Evolutionary conservation across 2,329 filamentous ascomycete genomes (phyloP).

Genomic region (Didymella sp.): DNA sequence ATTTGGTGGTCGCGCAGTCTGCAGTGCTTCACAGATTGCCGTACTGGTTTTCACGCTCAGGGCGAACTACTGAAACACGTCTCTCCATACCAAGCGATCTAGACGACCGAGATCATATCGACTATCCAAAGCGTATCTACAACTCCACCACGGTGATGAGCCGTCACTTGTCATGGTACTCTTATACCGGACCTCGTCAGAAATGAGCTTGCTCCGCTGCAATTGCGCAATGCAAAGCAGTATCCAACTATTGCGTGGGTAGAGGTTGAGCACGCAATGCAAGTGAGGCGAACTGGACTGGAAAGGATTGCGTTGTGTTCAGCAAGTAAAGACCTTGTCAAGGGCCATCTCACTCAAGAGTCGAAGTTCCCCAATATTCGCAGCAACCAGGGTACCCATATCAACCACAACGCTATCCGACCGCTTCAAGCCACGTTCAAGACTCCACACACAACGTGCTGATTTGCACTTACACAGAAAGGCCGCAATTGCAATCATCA

Average conservation of each 20-base stretch:
- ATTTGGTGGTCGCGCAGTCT: not conserved
- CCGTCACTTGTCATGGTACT: not conserved
- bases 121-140: not conserved
- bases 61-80: constrained; percentile 13
- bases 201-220: not conserved
- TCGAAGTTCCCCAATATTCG: constrained; percentile 6
- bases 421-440: constrained; percentile 8
- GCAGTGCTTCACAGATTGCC: not conserved
- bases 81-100: not conserved
- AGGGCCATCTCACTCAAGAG: not conserved
- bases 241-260: not conserved
- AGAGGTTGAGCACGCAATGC: not conserved
- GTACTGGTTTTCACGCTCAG: not conserved
- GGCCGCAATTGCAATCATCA: not conserved
- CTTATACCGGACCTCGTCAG: not conserved
- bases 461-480: not conserved
- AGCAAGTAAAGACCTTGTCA: constrained; percentile 13
- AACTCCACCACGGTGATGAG: not conserved
- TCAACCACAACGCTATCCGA: constrained; percentile 16
- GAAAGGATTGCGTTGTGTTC: not conserved
- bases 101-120: not conserved
- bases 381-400: constrained; percentile 16
- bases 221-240: not conserved
- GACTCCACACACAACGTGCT: not conserved
- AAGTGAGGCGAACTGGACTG: constrained; percentile 6